Evolutionary conservation across 148 eudicot genomes (phyloP).

Genomic region (Silene latifolia): DNA sequence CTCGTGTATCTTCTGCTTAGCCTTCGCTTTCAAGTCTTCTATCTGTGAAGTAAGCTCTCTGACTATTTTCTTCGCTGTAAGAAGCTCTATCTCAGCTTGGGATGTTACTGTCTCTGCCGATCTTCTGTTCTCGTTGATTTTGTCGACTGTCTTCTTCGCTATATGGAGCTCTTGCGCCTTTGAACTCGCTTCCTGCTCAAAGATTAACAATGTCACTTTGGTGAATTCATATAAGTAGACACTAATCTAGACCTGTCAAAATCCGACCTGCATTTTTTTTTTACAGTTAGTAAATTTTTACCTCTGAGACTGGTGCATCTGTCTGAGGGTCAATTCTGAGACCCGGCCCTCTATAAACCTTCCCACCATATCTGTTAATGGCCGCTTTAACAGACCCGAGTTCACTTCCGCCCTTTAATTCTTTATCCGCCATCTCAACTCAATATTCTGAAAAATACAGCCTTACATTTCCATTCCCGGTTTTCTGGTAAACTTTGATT

Average conservation of each 20-base stretch:
- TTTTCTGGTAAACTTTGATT: neutral
- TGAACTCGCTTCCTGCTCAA: constrained; percentile 39
- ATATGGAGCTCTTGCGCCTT: constrained; percentile 52
- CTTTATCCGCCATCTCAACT: constrained; percentile 29
- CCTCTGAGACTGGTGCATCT: constrained; percentile 21
- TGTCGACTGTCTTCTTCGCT: constrained; percentile 45
- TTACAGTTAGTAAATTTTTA: neutral
- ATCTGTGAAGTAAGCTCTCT: constrained; percentile 38
- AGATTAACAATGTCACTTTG: constrained; percentile 13
- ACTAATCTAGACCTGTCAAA: too few species aligned
- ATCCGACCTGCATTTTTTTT: neutral
- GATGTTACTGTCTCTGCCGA: constrained; percentile 40
- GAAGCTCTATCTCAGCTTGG: constrained; percentile 55
- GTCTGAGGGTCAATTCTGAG: constrained; percentile 25
- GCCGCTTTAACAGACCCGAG: constrained; percentile 45
- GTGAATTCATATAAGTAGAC: neutral
- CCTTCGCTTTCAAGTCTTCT: constrained; percentile 11
- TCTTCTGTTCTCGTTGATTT: constrained; percentile 35
- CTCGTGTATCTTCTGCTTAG: constrained; percentile 6
- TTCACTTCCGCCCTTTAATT: constrained; percentile 12
- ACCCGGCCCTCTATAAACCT: constrained; percentile 22
- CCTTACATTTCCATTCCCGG: neutral
- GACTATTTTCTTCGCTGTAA: constrained; percentile 48
- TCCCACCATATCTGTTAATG: constrained; percentile 40
- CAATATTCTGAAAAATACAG: neutral